These are phyloP conservation scores for Lactarius psammicola DNA, from an alignment of 768 basidiomycete genomes.

Conservation along the genomic window DNA sequence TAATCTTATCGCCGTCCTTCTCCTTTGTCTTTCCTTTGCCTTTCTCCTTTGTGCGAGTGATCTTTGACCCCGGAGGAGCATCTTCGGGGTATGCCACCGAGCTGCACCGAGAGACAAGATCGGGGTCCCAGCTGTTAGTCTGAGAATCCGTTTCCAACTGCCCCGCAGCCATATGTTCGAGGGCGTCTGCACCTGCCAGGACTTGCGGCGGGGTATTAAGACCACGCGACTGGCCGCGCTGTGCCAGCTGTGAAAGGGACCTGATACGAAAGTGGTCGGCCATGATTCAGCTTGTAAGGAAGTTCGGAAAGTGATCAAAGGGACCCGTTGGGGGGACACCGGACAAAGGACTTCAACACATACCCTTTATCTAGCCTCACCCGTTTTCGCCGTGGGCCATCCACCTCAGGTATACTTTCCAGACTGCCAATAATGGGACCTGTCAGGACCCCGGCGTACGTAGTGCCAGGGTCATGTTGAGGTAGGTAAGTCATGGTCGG, in stretches of 20 bases:
- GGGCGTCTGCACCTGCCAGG: constrained; percentile 41
- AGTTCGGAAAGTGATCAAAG: constrained; percentile 12
- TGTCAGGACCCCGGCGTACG: constrained; percentile 75
- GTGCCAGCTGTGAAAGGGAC: constrained; percentile 62
- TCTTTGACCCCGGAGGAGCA: constrained; percentile 7
- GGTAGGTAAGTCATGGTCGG: constrained; percentile 77
- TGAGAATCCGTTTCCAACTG: constrained; percentile 53
- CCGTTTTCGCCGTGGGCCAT: constrained; percentile 69
- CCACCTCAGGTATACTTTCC: constrained; percentile 51
- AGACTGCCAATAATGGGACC: constrained; percentile 47
- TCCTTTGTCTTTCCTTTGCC: constrained; percentile 46
- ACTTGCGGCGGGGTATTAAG: constrained; percentile 50
- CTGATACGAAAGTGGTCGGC: constrained; percentile 37
- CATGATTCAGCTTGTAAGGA: neutral
- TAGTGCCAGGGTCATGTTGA: constrained; percentile 81
- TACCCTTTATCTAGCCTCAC: constrained; percentile 72
- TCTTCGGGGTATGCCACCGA: constrained; percentile 36
- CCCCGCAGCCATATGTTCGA: constrained; percentile 41
- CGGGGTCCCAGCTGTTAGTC: constrained; percentile 58
- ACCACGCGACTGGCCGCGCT: constrained; percentile 68
- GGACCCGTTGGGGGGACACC: constrained; percentile 10
- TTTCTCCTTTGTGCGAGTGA: constrained; percentile 36
- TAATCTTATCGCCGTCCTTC: constrained; percentile 34
- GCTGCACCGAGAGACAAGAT: constrained; percentile 61
- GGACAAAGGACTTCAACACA: constrained; percentile 35